phyloP scores from a whole-genome alignment of 257 asterid genomes.

The Apocynum venetum region DNA sequence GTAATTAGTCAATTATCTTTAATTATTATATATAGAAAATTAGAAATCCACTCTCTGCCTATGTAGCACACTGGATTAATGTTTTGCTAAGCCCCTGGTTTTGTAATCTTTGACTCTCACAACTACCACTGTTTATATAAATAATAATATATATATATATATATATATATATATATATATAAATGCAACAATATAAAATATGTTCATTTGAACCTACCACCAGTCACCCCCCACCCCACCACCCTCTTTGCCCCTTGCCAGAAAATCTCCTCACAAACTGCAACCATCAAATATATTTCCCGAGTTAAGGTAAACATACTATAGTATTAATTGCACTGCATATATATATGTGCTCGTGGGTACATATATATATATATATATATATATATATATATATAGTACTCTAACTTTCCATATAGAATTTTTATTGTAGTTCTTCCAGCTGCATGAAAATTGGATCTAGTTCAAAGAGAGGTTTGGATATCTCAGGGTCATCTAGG shows the following conservation, averaged over 20 bases:
- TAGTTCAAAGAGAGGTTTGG: background rate
- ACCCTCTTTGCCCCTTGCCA: background rate
- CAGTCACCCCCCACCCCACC: background rate
- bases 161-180: too few relatives aligned
- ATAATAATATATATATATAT: background rate
- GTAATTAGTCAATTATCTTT: too few relatives aligned
- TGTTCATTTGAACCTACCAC: background rate
- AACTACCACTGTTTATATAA: background rate
- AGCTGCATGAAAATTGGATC: slow-evolving; percentile 6
- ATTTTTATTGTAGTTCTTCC: background rate
- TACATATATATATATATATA: background rate
- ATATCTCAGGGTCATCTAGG: background rate
- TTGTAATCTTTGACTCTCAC: slow-evolving; percentile 20
- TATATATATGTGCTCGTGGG: too few relatives aligned
- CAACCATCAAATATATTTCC: too few relatives aligned
- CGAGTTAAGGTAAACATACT: too few relatives aligned
- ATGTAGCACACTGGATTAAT: slow-evolving; percentile 21
- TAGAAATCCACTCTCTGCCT: slow-evolving; percentile 10
- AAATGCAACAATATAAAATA: background rate
- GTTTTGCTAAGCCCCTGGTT: slow-evolving; percentile 28
- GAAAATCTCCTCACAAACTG: background rate
- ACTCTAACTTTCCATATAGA: background rate
- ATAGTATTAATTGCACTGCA: background rate
- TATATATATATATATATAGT: too few relatives aligned
- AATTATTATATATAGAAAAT: background rate